Evolutionary conservation across 768 basidiomycete genomes (phyloP).

Genomic region (Agaricus blazei): DNA sequence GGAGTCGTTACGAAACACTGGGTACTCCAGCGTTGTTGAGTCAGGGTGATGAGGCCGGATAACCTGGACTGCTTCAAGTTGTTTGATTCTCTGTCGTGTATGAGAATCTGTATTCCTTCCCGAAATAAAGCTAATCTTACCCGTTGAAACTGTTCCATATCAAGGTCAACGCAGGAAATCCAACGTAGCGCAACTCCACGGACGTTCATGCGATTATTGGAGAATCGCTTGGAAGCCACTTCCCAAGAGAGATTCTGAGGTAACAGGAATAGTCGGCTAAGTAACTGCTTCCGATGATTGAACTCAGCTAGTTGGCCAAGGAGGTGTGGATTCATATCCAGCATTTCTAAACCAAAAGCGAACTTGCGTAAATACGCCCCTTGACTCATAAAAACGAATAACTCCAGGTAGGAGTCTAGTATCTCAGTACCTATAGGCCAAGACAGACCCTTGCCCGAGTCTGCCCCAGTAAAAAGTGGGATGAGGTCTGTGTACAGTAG

Average conservation of each 20-base stretch:
- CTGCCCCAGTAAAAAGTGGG: neutral
- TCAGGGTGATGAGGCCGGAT: neutral
- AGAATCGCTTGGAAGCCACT: neutral
- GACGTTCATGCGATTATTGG: neutral
- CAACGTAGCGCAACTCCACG: neutral
- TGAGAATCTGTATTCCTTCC: neutral
- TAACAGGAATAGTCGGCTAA: neutral
- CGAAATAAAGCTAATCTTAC: neutral
- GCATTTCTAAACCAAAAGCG: neutral
- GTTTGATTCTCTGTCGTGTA: neutral
- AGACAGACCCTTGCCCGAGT: neutral
- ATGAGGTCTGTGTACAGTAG: neutral
- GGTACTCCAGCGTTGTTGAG: neutral
- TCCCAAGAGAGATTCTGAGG: neutral
- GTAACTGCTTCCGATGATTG: neutral
- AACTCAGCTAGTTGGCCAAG: neutral
- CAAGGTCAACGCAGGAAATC: neutral
- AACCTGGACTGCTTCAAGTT: neutral
- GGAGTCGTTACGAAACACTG: neutral
- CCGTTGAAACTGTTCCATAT: neutral
- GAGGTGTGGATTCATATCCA: neutral
- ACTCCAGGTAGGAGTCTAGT: neutral
- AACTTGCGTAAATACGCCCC: neutral
- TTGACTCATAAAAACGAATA: neutral
- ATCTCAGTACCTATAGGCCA: neutral